Evolutionary conservation across 257 asterid species (phyloP).

Genomic region (Verbascum thapsus): DNA sequence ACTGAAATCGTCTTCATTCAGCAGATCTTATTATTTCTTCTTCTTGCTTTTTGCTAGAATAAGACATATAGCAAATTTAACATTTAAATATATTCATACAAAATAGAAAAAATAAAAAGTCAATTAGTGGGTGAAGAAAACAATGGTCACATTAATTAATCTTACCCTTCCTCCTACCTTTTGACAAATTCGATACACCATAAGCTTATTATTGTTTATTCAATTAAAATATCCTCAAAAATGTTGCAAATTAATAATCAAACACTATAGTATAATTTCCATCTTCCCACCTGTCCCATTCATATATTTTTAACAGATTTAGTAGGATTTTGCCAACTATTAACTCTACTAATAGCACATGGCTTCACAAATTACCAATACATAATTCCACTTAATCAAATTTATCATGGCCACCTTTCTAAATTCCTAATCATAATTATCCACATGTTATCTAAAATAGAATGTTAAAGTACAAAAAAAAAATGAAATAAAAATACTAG

Average conservation of each 20-base stretch:
- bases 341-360: neutral
- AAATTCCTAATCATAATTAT: neutral
- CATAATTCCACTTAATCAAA: neutral
- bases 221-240: too few species aligned
- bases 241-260: too few species aligned
- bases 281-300: neutral
- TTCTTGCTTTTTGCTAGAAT: too few species aligned
- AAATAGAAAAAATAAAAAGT: neutral
- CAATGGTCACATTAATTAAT: constrained; percentile 13
- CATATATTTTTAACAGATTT: too few species aligned
- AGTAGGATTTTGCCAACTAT: neutral
- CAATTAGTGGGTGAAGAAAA: constrained; percentile 25
- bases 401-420: neutral
- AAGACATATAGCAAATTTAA: neutral
- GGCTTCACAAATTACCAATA: neutral
- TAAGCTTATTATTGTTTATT: neutral
- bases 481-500: neutral
- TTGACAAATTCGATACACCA: constrained; percentile 18
- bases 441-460: neutral
- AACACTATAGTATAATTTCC: neutral
- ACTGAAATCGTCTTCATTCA: too few species aligned
- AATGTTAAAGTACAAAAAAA: neutral
- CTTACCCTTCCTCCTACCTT: neutral
- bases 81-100: neutral
- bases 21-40: too few species aligned